phyloP scores from a whole-genome alignment of 306 rosid genomes.

The Corylus avellana region DNA sequence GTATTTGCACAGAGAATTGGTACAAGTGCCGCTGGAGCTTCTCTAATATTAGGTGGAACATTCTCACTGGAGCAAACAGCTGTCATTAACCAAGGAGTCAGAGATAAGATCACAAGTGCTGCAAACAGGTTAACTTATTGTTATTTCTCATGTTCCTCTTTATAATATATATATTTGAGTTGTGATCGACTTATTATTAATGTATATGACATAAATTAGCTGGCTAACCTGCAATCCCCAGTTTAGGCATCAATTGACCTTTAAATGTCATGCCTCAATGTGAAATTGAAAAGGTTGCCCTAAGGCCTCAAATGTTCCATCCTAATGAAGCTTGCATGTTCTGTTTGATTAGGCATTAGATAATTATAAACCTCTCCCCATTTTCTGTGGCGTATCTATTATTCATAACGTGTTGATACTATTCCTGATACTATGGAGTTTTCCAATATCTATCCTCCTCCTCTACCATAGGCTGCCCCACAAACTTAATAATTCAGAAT shows the following conservation, averaged over 20 bases:
- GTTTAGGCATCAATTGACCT: neutral
- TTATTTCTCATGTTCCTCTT: constrained; percentile 15
- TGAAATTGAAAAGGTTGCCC: neutral
- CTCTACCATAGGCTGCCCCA: neutral
- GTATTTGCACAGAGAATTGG: constrained; percentile 76
- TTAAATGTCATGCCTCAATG: neutral
- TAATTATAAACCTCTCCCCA: neutral
- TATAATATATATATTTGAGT: neutral
- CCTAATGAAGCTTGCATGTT: neutral
- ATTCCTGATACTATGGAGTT: neutral
- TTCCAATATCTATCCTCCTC: neutral
- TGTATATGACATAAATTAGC: neutral
- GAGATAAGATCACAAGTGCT: constrained; percentile 87
- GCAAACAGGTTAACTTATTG: constrained; percentile 73
- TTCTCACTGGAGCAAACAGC: constrained; percentile 67
- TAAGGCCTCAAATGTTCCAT: neutral
- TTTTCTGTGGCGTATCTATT: neutral
- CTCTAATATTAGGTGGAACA: constrained; percentile 71
- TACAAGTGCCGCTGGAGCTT: constrained; percentile 60
- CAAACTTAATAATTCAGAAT: neutral
- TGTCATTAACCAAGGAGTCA: constrained; percentile 74
- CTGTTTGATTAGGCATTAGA: neutral
- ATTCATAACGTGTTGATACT: neutral
- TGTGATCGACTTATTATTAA: neutral
- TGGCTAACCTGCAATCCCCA: neutral